Evolutionary conservation across 257 asterid species (phyloP), one percentile per base, ranked within the genome.

Genomic region (Nicotiana obtusifolia): DNA sequence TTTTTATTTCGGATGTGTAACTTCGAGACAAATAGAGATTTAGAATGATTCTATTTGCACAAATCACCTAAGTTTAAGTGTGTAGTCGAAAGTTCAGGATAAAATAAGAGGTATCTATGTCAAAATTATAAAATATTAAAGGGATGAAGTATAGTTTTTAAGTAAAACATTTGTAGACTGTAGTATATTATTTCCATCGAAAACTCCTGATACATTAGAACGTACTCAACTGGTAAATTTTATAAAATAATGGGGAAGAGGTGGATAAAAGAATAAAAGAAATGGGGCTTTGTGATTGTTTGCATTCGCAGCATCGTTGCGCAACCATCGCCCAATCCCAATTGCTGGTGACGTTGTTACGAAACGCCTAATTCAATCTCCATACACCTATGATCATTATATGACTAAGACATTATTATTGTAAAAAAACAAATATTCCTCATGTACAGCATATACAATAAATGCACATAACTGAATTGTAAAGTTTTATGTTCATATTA

Each of bases 331-430:
- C 8, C 10, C 37, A 26, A 75, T 47, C 53, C 47, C 44, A 49
- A 49, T 78, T 30, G 86, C 80, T 86, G 68, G 71, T 30, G 85
- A 83, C 86, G 82, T 84, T 84, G 28, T 76, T 76, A 80, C 66
- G 65, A 82, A 57, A 52, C 4, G 56, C 77, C 64, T 28, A 82
- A 47, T 24, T 75, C 79, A 19, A 67, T 83, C 56, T 83, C 80
- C 83, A 67, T 30, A 69, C 87, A 85, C 61, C 61, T 73, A 22
- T 22, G 37, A 47, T 73, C 78, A 71, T 77, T 7, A 76, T 2
- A 80, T 64, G 77, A 78, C 15, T 47, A 69, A n/a, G 14, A 75
- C 62, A 49, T 7, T 9, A 20, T 49, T 49, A 49, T 75, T 47
- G 59, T 44, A 44, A 71, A 71, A 11, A 71, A 44, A 71, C 22